Evolutionary conservation across 352 stramenopile genomes (phyloP).

Genomic region (Thalassiosira gravida): DNA sequence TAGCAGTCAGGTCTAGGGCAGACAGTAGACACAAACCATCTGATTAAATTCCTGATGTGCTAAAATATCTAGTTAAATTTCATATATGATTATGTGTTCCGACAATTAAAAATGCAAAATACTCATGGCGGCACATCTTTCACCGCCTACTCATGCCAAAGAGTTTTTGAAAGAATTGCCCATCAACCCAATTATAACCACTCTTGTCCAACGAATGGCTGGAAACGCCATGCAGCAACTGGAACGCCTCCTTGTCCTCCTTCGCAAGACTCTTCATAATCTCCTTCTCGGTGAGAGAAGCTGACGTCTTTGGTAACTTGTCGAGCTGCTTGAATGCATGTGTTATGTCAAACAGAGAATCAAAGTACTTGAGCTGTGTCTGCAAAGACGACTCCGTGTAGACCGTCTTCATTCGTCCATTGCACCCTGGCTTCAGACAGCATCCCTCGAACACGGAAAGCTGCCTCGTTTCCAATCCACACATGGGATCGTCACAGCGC

Average conservation of each 20-base stretch:
- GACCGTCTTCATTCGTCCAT: constrained; percentile 89
- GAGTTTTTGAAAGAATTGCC: constrained; percentile 46
- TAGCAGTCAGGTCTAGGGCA: no score
- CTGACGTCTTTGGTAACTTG: constrained; percentile 22
- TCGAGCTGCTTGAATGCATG: constrained; percentile 88
- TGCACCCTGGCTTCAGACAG: constrained; percentile 92
- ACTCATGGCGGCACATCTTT: constrained; percentile 7
- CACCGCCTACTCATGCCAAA: constrained; percentile 32
- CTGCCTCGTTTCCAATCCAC: constrained; percentile 93
- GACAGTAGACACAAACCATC: no score
- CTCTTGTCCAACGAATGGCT: constrained; percentile 48
- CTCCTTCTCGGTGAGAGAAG: constrained; percentile 50
- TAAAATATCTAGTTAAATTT: constrained; percentile 2
- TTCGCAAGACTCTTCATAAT: constrained; percentile 36
- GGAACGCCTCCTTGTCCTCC: constrained; percentile 47
- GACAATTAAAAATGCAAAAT: background rate
- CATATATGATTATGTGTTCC: background rate
- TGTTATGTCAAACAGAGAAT: constrained; percentile 93
- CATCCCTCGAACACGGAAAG: constrained; percentile 92
- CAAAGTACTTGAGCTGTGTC: constrained; percentile 96
- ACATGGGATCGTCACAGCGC: constrained; percentile 94
- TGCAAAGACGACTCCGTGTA: constrained; percentile 91
- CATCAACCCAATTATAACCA: constrained; percentile 52
- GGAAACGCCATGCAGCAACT: constrained; percentile 43
- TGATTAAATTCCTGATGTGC: constrained; percentile 11